A percentile compares a stretch with the other conserved stretches of the same genome.
phyloP scores from a whole-genome alignment of 2,329 filamentous ascomycete genomes.

The Talaromyces sp. region DNA sequence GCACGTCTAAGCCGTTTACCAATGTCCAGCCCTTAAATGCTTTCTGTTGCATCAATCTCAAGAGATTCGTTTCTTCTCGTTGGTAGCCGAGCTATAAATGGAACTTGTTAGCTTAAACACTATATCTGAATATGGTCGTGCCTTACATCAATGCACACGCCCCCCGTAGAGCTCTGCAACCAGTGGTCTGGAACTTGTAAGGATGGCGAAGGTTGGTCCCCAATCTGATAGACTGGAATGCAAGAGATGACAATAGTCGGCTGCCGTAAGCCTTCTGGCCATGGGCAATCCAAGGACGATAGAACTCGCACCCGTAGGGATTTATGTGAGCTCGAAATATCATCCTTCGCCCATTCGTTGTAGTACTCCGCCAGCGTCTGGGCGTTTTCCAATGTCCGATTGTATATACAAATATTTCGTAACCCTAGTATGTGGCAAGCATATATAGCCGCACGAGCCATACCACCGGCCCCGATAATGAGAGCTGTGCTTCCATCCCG shows the following conservation, averaged over 20 bases:
- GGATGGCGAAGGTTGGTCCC: neutral
- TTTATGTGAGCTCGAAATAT: too few relatives aligned
- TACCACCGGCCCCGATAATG: conserved; percentile 3
- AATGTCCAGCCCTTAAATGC: conserved; percentile 33
- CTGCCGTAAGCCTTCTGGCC: neutral
- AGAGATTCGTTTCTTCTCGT: neutral
- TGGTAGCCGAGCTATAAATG: neutral
- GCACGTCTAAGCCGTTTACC: conserved; percentile 32
- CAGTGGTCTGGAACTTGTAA: neutral
- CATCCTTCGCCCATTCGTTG: neutral
- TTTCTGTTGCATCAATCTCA: conserved; percentile 21
- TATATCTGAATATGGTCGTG: too few relatives aligned
- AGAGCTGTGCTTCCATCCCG: conserved; percentile 7
- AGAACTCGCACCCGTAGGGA: neutral
- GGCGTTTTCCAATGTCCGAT: conserved; percentile 15
- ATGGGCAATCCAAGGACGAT: neutral
- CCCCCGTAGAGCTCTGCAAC: conserved; percentile 2
- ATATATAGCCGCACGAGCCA: conserved; percentile 22
- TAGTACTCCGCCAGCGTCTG: neutral
- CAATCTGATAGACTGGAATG: neutral
- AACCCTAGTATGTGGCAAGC: conserved; percentile 12
- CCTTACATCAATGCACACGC: conserved; percentile 2
- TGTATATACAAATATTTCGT: conserved; percentile 21
- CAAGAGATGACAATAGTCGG: neutral
- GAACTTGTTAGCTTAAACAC: too few relatives aligned